Conservation (phyloP, 768 basidiomycete genomes). For the Naganishia kalamii region DNA sequence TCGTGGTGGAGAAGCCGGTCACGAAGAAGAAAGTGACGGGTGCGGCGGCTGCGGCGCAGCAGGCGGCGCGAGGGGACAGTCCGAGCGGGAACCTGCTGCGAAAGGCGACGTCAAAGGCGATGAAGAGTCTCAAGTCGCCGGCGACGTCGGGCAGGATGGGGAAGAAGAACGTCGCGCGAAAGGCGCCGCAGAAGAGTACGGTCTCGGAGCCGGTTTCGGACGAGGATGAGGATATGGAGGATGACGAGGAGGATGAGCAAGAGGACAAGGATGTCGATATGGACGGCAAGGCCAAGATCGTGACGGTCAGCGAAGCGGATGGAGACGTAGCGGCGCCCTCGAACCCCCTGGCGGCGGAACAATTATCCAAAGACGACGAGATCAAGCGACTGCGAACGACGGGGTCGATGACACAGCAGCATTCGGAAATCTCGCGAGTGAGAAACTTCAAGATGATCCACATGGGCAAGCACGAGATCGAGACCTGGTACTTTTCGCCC, state of each 20-base stretch:
- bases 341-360: slow-evolving; percentile 52
- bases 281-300: slow-evolving; percentile 59
- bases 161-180: slow-evolving; percentile 23
- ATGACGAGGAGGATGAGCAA: slow-evolving; percentile 46
- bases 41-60: slow-evolving; percentile 23
- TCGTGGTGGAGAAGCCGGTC: slow-evolving; percentile 50
- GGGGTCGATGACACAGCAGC: slow-evolving; percentile 97
- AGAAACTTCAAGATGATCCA: slow-evolving; percentile 96
- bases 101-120: slow-evolving; percentile 20
- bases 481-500: slow-evolving; percentile 99
- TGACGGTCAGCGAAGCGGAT: slow-evolving; percentile 46
- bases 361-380: slow-evolving; percentile 88
- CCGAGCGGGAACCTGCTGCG: not conserved
- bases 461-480: slow-evolving; percentile 93
- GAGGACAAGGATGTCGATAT: slow-evolving; percentile 50
- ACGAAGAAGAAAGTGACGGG: slow-evolving; percentile 53
- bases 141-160: slow-evolving; percentile 24
- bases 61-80: slow-evolving; percentile 10
- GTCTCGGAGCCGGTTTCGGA: slow-evolving; percentile 9
- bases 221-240: slow-evolving; percentile 55
- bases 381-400: slow-evolving; percentile 97
- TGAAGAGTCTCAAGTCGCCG: slow-evolving; percentile 20
- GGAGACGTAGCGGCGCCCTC: slow-evolving; percentile 51
- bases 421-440: slow-evolving; percentile 94
- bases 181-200: slow-evolving; percentile 4